phyloP scores from a whole-genome alignment of 495 filamentous ascomycete species.

The Penicillium daleae region DNA sequence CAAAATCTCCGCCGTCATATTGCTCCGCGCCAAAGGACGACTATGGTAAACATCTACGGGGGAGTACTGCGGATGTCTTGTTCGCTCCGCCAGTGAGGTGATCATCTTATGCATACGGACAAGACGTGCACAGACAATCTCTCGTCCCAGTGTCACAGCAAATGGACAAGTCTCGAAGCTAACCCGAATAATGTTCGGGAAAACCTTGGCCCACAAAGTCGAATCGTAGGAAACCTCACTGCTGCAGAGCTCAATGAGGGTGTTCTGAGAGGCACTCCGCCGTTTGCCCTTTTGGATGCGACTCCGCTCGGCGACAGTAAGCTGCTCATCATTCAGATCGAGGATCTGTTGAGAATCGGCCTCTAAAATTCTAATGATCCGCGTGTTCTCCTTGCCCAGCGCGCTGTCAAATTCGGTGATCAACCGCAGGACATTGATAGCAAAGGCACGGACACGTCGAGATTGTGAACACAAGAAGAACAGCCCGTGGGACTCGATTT shows the following conservation, averaged over 20 bases:
- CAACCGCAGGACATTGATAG: constrained; percentile 86
- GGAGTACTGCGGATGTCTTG: constrained; percentile 62
- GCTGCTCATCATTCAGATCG: constrained; percentile 88
- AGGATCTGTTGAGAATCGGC: constrained; percentile 86
- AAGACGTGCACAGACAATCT: constrained; percentile 88
- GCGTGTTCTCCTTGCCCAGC: constrained; percentile 74
- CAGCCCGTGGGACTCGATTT: constrained; percentile 95
- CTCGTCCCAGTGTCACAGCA: constrained; percentile 84
- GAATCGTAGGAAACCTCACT: constrained; percentile 95
- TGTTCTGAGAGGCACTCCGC: constrained; percentile 80
- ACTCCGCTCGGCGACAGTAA: constrained; percentile 91
- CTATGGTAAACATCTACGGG: constrained; percentile 54
- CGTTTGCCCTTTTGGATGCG: constrained; percentile 88
- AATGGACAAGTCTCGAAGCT: constrained; percentile 90
- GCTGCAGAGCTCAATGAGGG: constrained; percentile 89
- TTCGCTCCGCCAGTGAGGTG: constrained; percentile 72
- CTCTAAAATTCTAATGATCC: constrained; percentile 90
- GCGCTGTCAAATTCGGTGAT: constrained; percentile 94
- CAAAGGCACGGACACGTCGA: constrained; percentile 81
- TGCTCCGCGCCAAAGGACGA: constrained; percentile 58
- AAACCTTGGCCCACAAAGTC: constrained; percentile 95
- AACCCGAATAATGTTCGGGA: constrained; percentile 91
- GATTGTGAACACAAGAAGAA: constrained; percentile 99
- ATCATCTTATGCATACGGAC: constrained; percentile 90
- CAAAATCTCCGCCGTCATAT: constrained; percentile 81